Base-by-base conservation (phyloP, 352 stramenopile species). In the Phytophthora fragariaefolia region DNA sequence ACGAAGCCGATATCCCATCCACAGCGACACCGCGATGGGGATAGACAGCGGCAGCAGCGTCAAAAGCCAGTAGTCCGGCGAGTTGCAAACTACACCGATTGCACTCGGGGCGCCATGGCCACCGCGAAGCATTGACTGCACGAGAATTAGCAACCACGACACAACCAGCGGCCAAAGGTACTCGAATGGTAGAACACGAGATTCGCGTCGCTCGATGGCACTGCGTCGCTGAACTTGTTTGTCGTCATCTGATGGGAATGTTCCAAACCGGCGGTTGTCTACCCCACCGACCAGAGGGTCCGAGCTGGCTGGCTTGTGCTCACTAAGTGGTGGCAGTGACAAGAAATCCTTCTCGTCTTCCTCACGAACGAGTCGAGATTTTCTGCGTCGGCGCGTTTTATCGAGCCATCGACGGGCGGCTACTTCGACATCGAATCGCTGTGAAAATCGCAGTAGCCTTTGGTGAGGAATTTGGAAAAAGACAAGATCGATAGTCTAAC, bases 61-160 rank as follows among this genome's bases (percentile, higher is more conserved):
- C 17, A 97, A 64, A 22, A 93, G 32, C 96, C 96, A 99, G 75
- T 98, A 99, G 8, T 66, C 45, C 15, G 48, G 36, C 13, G 89
- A 97, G 55, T 93, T 90, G 73, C 96, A 99, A 10, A 78, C 50
- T 34, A 99, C 89, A 43, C 96, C 97, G 38, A 99, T 74, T 27
- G 90, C 60, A 52, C 82, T 90, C 0, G 77, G 74, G 0, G 73
- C 55, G 15, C 85, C 84, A 22, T 94, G 85, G 9, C 84, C 85
- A 23, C 85, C 85, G 22, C 83, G 80, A 27, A 92, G 53, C 8
- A 92, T 56, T 9, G 82, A 78, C 51, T 91, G 83, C 4, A 78
- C 26, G 3, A 94, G 59, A n/a, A 93, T 74, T 6, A 90, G 7
- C 1, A 90, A 55, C 83, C 85, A 93, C 6, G 78, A 74, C 1